Evolutionary conservation across 2,329 filamentous ascomycete genomes (phyloP), one percentile per base, ranked within the genome.

Genomic region (Paecilomyces sp.): DNA sequence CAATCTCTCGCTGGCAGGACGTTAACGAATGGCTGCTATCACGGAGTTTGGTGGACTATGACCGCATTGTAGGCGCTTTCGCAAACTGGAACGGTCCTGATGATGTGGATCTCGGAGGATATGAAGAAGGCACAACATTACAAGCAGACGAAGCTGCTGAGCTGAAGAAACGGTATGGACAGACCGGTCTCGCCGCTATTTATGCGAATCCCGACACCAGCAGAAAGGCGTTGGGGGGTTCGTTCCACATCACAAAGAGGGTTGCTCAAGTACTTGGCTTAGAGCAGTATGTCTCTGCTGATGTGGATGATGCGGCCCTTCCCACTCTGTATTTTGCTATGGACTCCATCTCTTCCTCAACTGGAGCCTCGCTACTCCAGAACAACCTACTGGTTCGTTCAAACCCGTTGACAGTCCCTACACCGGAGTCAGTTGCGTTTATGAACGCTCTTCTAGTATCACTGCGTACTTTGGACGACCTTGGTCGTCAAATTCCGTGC

Each of bases 21-120:
- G 76, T 86, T 28, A 86, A 85, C 63, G 75, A 80, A 50, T 88
- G 85, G 85, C 71, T 88, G 24, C 69, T 86, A 51, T 76, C 78
- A 25, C 79, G 78, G 7, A 83, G 84, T 11, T 68, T 78, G 30
- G 72, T 78, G 3, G 76, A 85, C 57, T 79, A 85, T 59, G 66
- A 76, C 1, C 71, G 80, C 24, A 77, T 82, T 51, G 77, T 81
- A 7, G 73, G 75, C 41, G 80, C 82, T 15, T 78, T 86, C 31
- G 74, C 77, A 41, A 75, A 82, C 25, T 88, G 85, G 85, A 77
- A 81, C 65, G 85, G 85, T 0, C 85, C 85, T 1, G 72, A 74
- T 47, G 83, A 87, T 67, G 77, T 85, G 41, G 83, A 87, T 60
- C 68, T 86, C 4, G 84, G 83, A 15, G 83, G 81, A 5, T 83